Base-by-base conservation (phyloP, 371 early-diverging fungal species). In the Mortierella sp. region DNA sequence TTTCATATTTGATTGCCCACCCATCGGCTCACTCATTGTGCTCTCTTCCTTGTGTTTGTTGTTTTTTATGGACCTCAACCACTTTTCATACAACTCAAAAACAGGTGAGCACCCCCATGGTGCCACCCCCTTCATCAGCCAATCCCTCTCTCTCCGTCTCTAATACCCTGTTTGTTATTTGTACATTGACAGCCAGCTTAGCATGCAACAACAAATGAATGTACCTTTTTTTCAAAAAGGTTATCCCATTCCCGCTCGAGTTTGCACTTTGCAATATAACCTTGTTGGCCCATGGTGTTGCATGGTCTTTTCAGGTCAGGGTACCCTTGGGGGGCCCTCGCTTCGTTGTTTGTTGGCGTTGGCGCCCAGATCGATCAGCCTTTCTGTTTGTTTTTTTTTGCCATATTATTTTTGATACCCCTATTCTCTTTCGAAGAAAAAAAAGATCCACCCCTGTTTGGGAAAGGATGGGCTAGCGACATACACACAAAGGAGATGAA, bases 81-180 rank as follows among this genome's bases (percentile, higher is more conserved):
- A 51, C 56, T 56, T 56, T 60, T 68, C 68, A 68, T 68, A 68
- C 68, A 68, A 68, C 68, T 68, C 41, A 68, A 68, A 65, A 68
- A 38, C 38, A 68, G 41, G 41, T 38, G 68, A 68, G 68, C 63
- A 63, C 68, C 41, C 41, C 41, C 41, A 68, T 68, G 68, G 68
- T 21, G 1, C 29, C 12, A 60, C 16, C 16, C 21, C 35, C 63
- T 24, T 38, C 38, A 65, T 38, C 24, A 65, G 35, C 38, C 41
- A 41, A 38, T 41, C 24, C 32, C 21, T 51, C 21, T 21, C 51
- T 60, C 68, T 35, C 18, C 65, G 11, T 32, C 38, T 8, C 65
- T 2, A 21, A 35, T 68, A 68, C 68, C 68, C 32, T 35, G 63
- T 60, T 60, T 60, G 27, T 29, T 65, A 46, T 46, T 46, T 46